Conservation (phyloP, 1,284 basidiomycete genomes). For the Vanrija sp. region DNA sequence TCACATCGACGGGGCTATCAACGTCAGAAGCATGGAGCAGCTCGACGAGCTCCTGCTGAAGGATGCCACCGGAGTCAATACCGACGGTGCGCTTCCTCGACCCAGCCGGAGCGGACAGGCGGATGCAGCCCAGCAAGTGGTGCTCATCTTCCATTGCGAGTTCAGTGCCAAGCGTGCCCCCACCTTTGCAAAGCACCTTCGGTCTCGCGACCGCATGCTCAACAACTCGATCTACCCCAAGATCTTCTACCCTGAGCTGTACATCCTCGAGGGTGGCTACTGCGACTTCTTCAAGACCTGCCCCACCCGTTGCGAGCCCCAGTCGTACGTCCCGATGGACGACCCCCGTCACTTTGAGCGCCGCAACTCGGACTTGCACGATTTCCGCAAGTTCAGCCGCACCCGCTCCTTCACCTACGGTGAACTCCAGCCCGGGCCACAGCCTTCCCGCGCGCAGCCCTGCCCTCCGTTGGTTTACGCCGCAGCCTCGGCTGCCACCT, state of each 20-base stretch:
- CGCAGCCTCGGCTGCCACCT: constrained; percentile 37
- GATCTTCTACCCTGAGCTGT: constrained; percentile 94
- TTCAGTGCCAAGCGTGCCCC: constrained; percentile 93
- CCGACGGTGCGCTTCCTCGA: constrained; percentile 56
- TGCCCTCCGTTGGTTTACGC: constrained; percentile 43
- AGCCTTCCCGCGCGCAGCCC: constrained; percentile 18
- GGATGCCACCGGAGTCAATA: constrained; percentile 50
- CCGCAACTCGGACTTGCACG: constrained; percentile 79
- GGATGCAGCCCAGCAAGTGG: constrained; percentile 61
- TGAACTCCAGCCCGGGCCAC: constrained; percentile 49
- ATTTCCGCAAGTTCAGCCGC: constrained; percentile 83
- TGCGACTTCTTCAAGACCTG: constrained; percentile 74
- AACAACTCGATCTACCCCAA: constrained; percentile 86
- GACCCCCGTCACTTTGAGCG: constrained; percentile 76
- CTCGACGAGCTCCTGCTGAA: constrained; percentile 78
- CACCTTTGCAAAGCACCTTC: constrained; percentile 88
- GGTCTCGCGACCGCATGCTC: constrained; percentile 80
- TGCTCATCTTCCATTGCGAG: constrained; percentile 97
- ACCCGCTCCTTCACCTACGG: constrained; percentile 82
- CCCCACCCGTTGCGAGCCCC: constrained; percentile 68
- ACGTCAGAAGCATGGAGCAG: constrained; percentile 76
- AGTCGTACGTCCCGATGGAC: constrained; percentile 87
- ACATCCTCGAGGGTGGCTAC: constrained; percentile 95
- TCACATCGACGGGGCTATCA: constrained; percentile 86
- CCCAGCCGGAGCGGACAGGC: constrained; percentile 77